These are phyloP conservation scores for Mrakia hoshinonis DNA, from an alignment of 768 basidiomycete genomes.

Conservation along the genomic window DNA sequence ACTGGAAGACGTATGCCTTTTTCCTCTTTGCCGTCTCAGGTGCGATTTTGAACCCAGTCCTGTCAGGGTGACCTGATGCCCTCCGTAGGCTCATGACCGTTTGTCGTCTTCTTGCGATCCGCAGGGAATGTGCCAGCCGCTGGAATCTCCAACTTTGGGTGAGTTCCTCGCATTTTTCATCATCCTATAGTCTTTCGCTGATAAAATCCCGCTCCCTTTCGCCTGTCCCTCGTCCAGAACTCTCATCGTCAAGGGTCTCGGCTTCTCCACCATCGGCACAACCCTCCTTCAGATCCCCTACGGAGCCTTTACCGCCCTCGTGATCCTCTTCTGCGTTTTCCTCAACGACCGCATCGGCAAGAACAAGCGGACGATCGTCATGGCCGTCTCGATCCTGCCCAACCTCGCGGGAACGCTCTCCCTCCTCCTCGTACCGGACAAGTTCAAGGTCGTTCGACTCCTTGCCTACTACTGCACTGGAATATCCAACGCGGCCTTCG, in stretches of 20 bases:
- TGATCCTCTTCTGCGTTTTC: conserved; percentile 4
- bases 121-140: conserved; percentile 12
- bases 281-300: conserved; percentile 51
- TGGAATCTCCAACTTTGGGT: conserved; percentile 42
- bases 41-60: too few species aligned
- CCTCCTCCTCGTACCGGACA: neutral
- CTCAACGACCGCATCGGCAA: neutral
- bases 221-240: too few species aligned
- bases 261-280: conserved; percentile 44
- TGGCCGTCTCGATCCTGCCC: conserved; percentile 26
- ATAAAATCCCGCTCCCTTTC: too few species aligned
- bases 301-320: conserved; percentile 27
- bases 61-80: too few species aligned
- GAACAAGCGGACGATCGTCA: conserved; percentile 35
- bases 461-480: conserved; percentile 33
- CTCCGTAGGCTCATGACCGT: too few species aligned
- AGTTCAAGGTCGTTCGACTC: conserved; percentile 7
- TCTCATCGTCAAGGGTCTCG: conserved; percentile 46
- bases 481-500: conserved; percentile 35
- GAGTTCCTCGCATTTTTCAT: too few species aligned
- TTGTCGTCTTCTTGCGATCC: too few species aligned
- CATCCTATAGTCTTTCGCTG: too few species aligned
- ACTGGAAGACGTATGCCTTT: conserved; percentile 10
- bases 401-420: conserved; percentile 3
- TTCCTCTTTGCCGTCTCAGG: conserved; percentile 26